phyloP scores from a whole-genome alignment of 148 eudicot species.

The Cornus florida region DNA sequence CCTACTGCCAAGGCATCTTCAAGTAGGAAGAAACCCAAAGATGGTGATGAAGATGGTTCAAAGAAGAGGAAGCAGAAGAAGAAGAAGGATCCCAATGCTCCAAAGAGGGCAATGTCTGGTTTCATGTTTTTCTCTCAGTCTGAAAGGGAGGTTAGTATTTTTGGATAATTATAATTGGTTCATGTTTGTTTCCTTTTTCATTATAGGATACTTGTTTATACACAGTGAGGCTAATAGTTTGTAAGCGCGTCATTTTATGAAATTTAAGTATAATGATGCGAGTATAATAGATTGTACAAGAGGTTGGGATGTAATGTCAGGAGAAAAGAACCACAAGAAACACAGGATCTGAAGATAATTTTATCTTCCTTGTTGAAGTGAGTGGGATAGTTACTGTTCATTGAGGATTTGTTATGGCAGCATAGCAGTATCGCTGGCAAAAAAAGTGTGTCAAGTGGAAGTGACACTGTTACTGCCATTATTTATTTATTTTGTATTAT shows the following conservation, averaged over 20 bases:
- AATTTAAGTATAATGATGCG: background rate
- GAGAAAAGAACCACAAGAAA: background rate
- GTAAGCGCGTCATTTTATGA: background rate
- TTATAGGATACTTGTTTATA: too few species aligned
- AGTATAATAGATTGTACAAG: background rate
- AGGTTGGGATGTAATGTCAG: background rate
- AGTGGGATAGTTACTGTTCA: background rate
- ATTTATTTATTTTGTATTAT: too few species aligned
- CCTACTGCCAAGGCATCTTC: constrained; percentile 55
- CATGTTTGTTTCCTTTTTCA: too few species aligned
- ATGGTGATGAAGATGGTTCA: constrained; percentile 60
- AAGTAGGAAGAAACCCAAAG: constrained; percentile 66
- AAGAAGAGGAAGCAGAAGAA: constrained; percentile 84
- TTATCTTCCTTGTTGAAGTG: background rate
- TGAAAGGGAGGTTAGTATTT: constrained; percentile 72
- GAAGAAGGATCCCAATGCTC: constrained; percentile 97
- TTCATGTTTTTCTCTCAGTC: constrained; percentile 73
- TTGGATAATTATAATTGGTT: background rate
- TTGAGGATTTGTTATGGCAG: background rate
- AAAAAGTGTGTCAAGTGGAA: background rate
- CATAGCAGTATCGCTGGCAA: background rate
- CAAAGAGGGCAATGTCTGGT: constrained; percentile 75
- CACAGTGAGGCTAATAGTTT: background rate
- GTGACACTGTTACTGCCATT: background rate
- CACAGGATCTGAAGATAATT: background rate